Conservation (phyloP, 768 basidiomycete species). For the Termitomyces bulborhizus region DNA sequence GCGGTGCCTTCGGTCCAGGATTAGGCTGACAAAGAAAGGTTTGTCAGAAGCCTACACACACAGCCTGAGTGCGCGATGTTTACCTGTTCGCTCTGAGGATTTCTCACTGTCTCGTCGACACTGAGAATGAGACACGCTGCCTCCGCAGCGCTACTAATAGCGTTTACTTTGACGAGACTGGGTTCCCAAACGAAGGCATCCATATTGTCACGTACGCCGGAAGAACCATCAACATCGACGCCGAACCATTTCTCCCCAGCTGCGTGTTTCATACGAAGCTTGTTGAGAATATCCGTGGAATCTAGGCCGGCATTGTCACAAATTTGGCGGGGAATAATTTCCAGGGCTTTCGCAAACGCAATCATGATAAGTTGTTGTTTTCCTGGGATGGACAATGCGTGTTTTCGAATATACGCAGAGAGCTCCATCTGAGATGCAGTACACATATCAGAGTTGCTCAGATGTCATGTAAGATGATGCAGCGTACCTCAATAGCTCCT, state of each 20-base stretch:
- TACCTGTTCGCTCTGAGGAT: constrained; percentile 91
- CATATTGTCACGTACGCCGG: constrained; percentile 93
- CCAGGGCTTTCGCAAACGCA: constrained; percentile 96
- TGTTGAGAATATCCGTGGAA: constrained; percentile 95
- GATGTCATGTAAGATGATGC: neutral
- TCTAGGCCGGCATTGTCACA: constrained; percentile 98
- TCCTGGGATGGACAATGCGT: constrained; percentile 90
- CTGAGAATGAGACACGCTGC: constrained; percentile 94
- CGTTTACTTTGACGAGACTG: constrained; percentile 90
- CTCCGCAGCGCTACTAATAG: constrained; percentile 91
- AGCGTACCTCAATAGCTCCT: constrained; percentile 86
- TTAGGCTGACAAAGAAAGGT: constrained; percentile 45
- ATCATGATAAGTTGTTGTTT: constrained; percentile 91
- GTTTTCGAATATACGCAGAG: constrained; percentile 87
- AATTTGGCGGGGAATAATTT: constrained; percentile 97
- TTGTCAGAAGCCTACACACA: neutral
- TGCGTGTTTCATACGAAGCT: constrained; percentile 94
- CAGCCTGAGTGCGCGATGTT: constrained; percentile 17
- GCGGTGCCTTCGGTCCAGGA: constrained; percentile 83
- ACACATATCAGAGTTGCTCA: neutral
- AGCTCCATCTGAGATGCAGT: constrained; percentile 78
- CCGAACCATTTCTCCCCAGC: constrained; percentile 86
- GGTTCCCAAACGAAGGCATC: constrained; percentile 99
- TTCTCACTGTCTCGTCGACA: constrained; percentile 95
- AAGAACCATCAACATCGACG: constrained; percentile 86